Evolutionary conservation across 176 grass and related monocot species (phyloP), one percentile per base, ranked within the genome.

Genomic region (Puya raimondii): DNA sequence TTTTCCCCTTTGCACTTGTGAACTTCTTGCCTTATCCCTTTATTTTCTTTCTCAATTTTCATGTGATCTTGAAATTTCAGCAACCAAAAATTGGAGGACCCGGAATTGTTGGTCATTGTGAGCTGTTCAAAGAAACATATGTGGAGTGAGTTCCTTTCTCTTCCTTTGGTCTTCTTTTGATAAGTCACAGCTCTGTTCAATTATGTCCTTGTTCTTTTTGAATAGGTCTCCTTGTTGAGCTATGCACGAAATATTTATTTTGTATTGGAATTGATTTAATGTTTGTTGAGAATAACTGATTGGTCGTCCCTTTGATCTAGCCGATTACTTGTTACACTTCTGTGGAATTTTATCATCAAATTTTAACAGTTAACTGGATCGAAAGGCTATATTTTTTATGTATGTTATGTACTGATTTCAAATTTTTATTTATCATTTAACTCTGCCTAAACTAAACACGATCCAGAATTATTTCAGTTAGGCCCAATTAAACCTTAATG

Each of bases 11-110:
- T 26, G 20, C 21, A 73, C 13, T 69, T 67, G 69, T 50, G 23
- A 66, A 71, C 23, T 33, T 33, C 29, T 33, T 33, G 3, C 29
- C 29, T 33, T 70, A 61, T 59, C 14, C 25, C 13, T 1, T 42
- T 33, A 64, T 15, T 23, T 1, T 49, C 54, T 76, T 63, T 13
- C 47, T n/a, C 9, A 65, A 27, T 11, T 26, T 51, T 72, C n/a
- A 15, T 76, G 49, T 68, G 4, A 56, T 49, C 18, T 16, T 50
- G 10, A 70, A 70, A 63, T 85, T 87, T 74, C 81, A 92, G 93
- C 72, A 80, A 23, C 89, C 89, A 50, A 97, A 85, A 83, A 69
- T 92, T 81, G 89, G 89, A 85, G 86, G 93, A 68, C 82, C 80
- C 83, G 93, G 93, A 83, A 85, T 97, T 61, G 72, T 85, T 75